Evolutionary conservation across 768 basidiomycete species (phyloP), one percentile per base, ranked within the genome.

Genomic region (Gloeostereum incarnatum): DNA sequence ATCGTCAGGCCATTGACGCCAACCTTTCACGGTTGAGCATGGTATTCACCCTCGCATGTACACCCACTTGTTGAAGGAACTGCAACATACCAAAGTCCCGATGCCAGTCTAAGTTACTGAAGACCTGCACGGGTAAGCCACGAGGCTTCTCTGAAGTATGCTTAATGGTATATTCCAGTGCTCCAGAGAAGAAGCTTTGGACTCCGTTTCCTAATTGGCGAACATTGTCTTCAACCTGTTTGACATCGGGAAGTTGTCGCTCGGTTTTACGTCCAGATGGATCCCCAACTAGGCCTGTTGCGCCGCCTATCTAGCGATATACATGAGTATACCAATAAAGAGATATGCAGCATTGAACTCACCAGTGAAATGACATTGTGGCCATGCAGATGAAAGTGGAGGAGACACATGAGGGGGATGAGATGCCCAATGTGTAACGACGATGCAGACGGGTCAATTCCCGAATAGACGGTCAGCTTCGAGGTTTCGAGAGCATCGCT

Each of bases 241-340:
- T 57, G 9, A 59, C 56, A 24, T 79, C 67, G 4, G 90, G 73
- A 3, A 77, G 68, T 38, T 78, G 72, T 16, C 96, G 78, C 58
- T 96, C 94, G 0, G 75, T 75, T 4, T 72, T 69, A 24, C 93
- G 73, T 2, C 96, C 94, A 3, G 93, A 94, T 6, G 96, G 96
- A 54, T 99, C 96, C 5, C 96, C 96, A 31, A 99, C 81, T n/a
- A 84, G 78, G 6, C 91, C 96, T 0, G 94, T 98, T 6, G 91
- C 93, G 1, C 91, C 92, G 22, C 96, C 94, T 55, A 97, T 85
- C 94, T 98, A 52, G 22, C 6, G 21, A 30, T 44, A 26, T 30
- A 30, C 25, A 47, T 26, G 23, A 31, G 21, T 21, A 20, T 16
- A 9, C 21, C 36, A 30, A 35, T 37, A n/a, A 18, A 5, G 3